Conservation (phyloP, 352 stramenopile species). For the Pythium phragmitis region DNA sequence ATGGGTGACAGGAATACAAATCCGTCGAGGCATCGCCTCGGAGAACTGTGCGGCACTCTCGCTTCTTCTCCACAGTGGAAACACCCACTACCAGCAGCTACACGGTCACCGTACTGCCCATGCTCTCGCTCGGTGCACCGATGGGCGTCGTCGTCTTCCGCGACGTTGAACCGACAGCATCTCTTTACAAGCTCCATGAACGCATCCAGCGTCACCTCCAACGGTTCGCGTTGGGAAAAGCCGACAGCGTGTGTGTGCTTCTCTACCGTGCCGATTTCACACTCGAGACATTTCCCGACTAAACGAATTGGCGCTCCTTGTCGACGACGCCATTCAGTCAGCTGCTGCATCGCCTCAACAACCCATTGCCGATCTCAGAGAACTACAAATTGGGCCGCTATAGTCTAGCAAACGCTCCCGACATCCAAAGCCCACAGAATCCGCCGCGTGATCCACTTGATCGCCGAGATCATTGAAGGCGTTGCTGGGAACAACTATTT, state of each 20-base stretch:
- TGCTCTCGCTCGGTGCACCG: background rate
- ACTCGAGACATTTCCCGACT: background rate
- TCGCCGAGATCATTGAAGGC: background rate
- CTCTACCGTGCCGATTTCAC: background rate
- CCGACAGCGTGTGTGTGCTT: background rate
- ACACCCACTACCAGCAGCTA: too few relatives aligned
- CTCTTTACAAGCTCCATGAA: background rate
- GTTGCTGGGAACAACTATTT: background rate
- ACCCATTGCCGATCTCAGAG: background rate
- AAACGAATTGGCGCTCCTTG: background rate
- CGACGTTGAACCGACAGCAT: background rate
- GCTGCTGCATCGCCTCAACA: background rate
- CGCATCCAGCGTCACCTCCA: background rate
- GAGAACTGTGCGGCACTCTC: too few relatives aligned
- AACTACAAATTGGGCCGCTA: background rate
- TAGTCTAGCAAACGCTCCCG: background rate
- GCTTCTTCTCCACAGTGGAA: too few relatives aligned
- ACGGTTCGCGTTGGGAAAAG: background rate
- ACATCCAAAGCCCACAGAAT: background rate
- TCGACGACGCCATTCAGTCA: background rate
- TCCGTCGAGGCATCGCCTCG: too few relatives aligned
- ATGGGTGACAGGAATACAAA: too few relatives aligned
- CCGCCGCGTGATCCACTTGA: constrained; percentile 1
- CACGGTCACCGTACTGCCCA: background rate
- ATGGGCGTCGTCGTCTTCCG: background rate